Evolutionary conservation across 1,284 basidiomycete species (phyloP).

Genomic region (Heterobasidion annosum): DNA sequence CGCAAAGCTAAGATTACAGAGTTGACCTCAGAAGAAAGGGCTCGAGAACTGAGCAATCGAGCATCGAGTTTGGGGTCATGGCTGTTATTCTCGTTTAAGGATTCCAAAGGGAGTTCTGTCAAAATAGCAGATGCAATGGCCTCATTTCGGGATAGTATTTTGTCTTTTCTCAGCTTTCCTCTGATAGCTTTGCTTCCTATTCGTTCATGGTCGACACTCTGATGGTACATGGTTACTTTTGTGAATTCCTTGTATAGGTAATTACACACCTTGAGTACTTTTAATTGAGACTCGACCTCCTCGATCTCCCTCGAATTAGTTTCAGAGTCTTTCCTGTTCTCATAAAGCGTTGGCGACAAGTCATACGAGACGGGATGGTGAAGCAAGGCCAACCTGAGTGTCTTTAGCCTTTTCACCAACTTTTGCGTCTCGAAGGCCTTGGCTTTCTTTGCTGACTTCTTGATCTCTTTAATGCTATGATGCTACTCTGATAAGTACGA

Average conservation of each 20-base stretch:
- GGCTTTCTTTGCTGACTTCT: conserved; percentile 72
- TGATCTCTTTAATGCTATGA: conserved; percentile 58
- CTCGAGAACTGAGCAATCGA: conserved; percentile 71
- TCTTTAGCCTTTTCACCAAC: conserved; percentile 77
- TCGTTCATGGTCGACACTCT: conserved; percentile 54
- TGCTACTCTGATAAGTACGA: conserved; percentile 2
- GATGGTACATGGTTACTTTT: background rate
- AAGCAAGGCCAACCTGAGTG: conserved; percentile 38
- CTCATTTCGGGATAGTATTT: conserved; percentile 36
- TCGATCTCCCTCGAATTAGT: conserved; percentile 28
- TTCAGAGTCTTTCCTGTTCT: conserved; percentile 25
- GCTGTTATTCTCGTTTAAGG: conserved; percentile 28
- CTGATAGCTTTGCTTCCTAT: conserved; percentile 56
- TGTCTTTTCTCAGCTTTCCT: conserved; percentile 72
- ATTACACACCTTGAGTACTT: conserved; percentile 51
- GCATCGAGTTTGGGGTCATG: conserved; percentile 57
- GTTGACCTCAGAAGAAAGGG: conserved; percentile 54
- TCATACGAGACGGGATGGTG: no score
- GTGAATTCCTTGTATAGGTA: no score
- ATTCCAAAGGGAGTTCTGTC: conserved; percentile 28
- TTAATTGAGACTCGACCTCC: conserved; percentile 59
- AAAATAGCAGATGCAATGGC: conserved; percentile 35
- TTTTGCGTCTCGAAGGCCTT: conserved; percentile 80
- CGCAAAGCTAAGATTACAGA: conserved; percentile 42
- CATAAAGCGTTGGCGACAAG: no score